Conservation (phyloP, 306 rosid species). For the Acacia melanoxylon region DNA sequence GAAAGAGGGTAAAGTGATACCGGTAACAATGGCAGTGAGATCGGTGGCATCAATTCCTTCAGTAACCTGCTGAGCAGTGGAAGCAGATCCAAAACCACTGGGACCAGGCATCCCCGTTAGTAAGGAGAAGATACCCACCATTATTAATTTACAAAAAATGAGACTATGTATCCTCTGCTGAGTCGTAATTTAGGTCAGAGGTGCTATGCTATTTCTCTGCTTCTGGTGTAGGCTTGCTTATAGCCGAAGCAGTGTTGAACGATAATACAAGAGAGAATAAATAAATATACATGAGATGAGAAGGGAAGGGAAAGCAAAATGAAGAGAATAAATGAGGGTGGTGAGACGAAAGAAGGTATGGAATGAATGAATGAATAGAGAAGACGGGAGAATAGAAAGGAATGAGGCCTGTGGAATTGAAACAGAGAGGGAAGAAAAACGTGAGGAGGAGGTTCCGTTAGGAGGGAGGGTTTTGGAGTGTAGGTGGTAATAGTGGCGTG, state of each 20-base stretch:
- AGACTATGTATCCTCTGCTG: background rate
- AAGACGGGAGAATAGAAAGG: background rate
- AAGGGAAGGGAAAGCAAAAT: background rate
- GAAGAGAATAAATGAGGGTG: background rate
- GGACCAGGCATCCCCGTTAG: slow-evolving; percentile 70
- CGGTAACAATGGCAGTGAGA: slow-evolving; percentile 81
- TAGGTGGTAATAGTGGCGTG: slow-evolving; percentile 14
- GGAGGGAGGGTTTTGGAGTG: background rate
- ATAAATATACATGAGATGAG: background rate
- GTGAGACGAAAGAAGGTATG: background rate
- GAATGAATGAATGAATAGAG: background rate
- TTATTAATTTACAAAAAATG: background rate
- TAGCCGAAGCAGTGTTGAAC: background rate
- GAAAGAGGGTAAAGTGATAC: slow-evolving; percentile 10
- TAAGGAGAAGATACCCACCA: slow-evolving; percentile 59
- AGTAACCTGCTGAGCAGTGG: slow-evolving; percentile 82
- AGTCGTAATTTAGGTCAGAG: background rate
- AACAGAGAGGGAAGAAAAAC: background rate
- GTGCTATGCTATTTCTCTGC: background rate
- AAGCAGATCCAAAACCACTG: slow-evolving; percentile 89
- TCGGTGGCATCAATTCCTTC: slow-evolving; percentile 68
- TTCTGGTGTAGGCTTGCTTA: background rate
- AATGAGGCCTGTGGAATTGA: background rate
- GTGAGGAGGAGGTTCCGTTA: background rate
- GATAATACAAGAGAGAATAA: background rate